Conservation (phyloP, 441 rosid species). For the Populus hybrid region DNA sequence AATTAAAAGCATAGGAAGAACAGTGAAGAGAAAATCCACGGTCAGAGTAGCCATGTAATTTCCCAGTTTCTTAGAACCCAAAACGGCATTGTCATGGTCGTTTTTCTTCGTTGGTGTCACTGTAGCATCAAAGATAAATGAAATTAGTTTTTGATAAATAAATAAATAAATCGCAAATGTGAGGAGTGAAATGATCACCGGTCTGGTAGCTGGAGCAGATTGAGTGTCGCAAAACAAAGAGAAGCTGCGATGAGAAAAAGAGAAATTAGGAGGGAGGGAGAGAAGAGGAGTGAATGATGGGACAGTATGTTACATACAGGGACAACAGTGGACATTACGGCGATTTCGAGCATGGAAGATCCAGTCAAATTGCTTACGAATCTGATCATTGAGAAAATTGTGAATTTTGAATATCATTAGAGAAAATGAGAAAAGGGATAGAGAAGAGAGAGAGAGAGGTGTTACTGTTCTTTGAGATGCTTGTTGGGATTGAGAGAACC, state of each 20-base stretch:
- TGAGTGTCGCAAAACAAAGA: slow-evolving; percentile 56
- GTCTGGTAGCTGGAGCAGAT: slow-evolving; percentile 25
- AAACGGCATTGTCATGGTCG: slow-evolving; percentile 27
- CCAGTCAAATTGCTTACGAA: slow-evolving; percentile 85
- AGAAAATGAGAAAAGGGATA: slow-evolving; percentile 4
- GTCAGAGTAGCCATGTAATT: slow-evolving; percentile 37
- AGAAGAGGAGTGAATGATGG: background rate
- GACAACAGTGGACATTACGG: slow-evolving; percentile 50
- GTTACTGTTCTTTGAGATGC: slow-evolving; percentile 77
- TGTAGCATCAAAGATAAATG: background rate
- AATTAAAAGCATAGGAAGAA: slow-evolving; percentile 57
- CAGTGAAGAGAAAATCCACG: slow-evolving; percentile 57
- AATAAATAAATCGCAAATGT: background rate
- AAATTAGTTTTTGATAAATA: background rate
- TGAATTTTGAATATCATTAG: background rate
- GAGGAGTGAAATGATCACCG: slow-evolving; percentile 30
- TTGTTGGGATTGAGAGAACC: slow-evolving; percentile 49
- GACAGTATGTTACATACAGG: slow-evolving; percentile 37
- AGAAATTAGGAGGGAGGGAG: background rate
- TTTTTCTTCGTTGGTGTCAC: slow-evolving; percentile 38
- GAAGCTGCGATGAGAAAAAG: slow-evolving; percentile 41
- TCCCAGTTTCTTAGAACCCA: slow-evolving; percentile 43
- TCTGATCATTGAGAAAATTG: slow-evolving; percentile 28
- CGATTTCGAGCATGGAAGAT: slow-evolving; percentile 73
- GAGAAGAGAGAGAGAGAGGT: background rate